Base-by-base conservation (phyloP, 345 rosid species). In the Gossypium longicalyx region DNA sequence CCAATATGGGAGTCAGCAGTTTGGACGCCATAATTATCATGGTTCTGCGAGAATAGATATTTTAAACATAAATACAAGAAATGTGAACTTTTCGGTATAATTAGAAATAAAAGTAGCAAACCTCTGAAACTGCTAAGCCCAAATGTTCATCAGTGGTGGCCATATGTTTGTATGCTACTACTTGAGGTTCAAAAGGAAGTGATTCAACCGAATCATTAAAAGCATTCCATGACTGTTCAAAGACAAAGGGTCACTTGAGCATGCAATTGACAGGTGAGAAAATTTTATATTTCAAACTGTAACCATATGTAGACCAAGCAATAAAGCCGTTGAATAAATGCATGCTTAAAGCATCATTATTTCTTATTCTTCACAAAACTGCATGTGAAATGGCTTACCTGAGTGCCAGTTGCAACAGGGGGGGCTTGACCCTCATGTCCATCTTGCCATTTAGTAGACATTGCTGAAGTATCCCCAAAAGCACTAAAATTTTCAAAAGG, bases 191-290 rank as follows among this genome's bases (percentile, higher is more conserved):
- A 12, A 69, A 49, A 58, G 97, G 69, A 82, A 74, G 71, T 61
- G 79, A 79, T 63, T 78, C 68, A 63, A 61, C 75, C 76, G 84
- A 79, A 74, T 81, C 76, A 1, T 78, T 86, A 76, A 95, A 95
- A 72, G 96, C 94, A 87, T 86, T 89, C 99, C 98, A 90, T 56
- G 85, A 83, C 98, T 94, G 91, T 79, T 78, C 22, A 79, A 58
- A 77, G 63, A 49, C 67, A 79, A 78, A 74, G 27, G 7, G 51
- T 13, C 76, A 56, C 23, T 62, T 54, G 7, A 80, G 29, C 23
- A 64, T 9, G 51, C 22, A 41, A 66, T 65, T 41, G 54, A 38
- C 29, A 2, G 70, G 13, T 63, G 27, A 60, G 72, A 59, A 71
- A 77, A 43, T 10, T 44, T n/a, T 17, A 56, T n/a, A 67, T 75